Conservation (phyloP, 257 asterid species). For the Hygrophila difformis region DNA sequence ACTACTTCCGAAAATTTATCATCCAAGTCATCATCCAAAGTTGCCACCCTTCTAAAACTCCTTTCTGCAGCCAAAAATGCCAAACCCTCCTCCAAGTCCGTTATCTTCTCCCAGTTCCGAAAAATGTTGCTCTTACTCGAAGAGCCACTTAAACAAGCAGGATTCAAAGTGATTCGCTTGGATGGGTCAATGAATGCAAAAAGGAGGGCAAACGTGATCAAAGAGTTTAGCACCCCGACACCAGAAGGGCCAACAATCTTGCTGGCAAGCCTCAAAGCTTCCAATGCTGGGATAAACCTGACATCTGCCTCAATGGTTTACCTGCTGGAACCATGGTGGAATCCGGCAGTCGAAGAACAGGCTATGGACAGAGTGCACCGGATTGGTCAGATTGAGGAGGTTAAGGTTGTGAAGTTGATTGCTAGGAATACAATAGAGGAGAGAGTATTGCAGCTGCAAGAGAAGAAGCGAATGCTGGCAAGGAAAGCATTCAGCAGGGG, state of each 20-base stretch:
- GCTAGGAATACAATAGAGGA: conserved; percentile 72
- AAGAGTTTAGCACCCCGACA: conserved; percentile 43
- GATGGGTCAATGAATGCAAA: conserved; percentile 76
- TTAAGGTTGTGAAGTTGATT: conserved; percentile 66
- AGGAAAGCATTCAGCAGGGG: conserved; percentile 53
- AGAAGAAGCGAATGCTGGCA: conserved; percentile 57
- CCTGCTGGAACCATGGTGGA: conserved; percentile 97
- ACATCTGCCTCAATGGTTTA: conserved; percentile 77
- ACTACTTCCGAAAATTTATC: conserved; percentile 15
- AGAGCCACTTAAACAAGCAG: conserved; percentile 51
- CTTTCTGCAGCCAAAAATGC: conserved; percentile 38
- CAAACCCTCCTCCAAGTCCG: conserved; percentile 47
- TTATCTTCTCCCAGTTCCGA: conserved; percentile 75
- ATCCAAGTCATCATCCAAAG: conserved; percentile 56
- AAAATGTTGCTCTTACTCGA: conserved; percentile 70
- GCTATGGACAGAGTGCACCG: conserved; percentile 96
- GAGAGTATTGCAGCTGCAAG: conserved; percentile 68
- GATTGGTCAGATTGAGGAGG: conserved; percentile 72
- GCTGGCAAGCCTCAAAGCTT: conserved; percentile 83
- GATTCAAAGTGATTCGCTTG: conserved; percentile 55
- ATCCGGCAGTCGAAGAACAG: conserved; percentile 90
- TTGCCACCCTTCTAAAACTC: conserved; percentile 48
- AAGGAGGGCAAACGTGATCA: conserved; percentile 48
- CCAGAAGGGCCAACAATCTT: conserved; percentile 67
- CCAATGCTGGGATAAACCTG: conserved; percentile 72